Conservation (phyloP, 1,284 basidiomycete genomes). For the Meira miltonrushii region DNA sequence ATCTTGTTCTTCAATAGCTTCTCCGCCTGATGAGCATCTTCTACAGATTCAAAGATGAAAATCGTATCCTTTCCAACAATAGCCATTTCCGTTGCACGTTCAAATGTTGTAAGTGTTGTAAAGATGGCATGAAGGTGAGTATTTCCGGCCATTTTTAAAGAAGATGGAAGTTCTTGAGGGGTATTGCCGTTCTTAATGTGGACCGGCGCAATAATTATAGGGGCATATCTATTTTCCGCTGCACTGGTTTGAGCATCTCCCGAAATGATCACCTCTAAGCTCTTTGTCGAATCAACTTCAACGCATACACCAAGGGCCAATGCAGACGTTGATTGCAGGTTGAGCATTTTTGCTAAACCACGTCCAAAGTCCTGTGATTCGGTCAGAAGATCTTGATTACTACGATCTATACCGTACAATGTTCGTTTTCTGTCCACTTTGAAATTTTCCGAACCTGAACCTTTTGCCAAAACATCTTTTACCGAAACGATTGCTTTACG, state of each 20-base stretch:
- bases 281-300: conserved; percentile 23
- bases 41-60: conserved; percentile 21
- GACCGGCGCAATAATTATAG: not conserved
- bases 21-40: conserved; percentile 19
- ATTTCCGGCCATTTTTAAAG: not conserved
- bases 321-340: not conserved
- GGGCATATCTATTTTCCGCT: not conserved
- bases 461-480: conserved; percentile 11
- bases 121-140: conserved; percentile 18
- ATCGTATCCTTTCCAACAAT: conserved; percentile 26
- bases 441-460: not conserved
- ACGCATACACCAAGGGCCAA: conserved; percentile 21
- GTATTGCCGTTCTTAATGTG: not conserved
- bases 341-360: conserved; percentile 21
- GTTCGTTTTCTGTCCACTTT: conserved; percentile 11
- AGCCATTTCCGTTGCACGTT: conserved; percentile 17
- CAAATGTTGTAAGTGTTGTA: conserved; percentile 25
- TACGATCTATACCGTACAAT: conserved; percentile 23
- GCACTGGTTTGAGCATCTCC: conserved; percentile 17
- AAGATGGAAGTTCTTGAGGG: not conserved
- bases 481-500: conserved; percentile 29
- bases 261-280: conserved; percentile 26
- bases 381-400: conserved; percentile 24
- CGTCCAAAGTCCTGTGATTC: conserved; percentile 30
- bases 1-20: conserved; percentile 21